A percentile compares a stretch with the other conserved stretches of the same genome.
phyloP scores from a whole-genome alignment of 2,329 filamentous ascomycete genomes.

The Epichloe gansuensis region DNA sequence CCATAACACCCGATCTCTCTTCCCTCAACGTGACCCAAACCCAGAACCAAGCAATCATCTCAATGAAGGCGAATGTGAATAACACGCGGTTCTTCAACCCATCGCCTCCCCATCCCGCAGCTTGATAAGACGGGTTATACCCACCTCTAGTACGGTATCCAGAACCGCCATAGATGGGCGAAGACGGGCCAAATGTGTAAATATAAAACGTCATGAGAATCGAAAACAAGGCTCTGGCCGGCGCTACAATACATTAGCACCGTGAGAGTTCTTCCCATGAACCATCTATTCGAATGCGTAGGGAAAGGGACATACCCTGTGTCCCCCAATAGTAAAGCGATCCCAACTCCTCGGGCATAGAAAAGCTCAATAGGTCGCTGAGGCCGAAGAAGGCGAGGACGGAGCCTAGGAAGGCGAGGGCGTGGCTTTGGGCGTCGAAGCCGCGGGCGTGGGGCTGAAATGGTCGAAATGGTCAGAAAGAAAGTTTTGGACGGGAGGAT shows the following conservation, averaged over 20 bases:
- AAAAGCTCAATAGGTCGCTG: slow-evolving; percentile 52
- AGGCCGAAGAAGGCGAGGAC: slow-evolving; percentile 49
- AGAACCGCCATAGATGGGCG: slow-evolving; percentile 30
- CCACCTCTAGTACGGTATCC: slow-evolving; percentile 13
- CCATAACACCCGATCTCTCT: slow-evolving; percentile 36
- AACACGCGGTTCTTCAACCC: slow-evolving; percentile 71
- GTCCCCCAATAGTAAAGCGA: slow-evolving; percentile 51
- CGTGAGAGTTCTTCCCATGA: no score
- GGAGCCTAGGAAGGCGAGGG: slow-evolving; percentile 60
- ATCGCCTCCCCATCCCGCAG: slow-evolving; percentile 41
- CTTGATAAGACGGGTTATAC: slow-evolving; percentile 20
- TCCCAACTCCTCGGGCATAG: slow-evolving; percentile 53
- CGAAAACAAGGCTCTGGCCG: slow-evolving; percentile 51
- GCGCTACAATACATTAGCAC: slow-evolving; percentile 27
- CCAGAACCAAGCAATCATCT: slow-evolving; percentile 83
- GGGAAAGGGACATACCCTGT: slow-evolving; percentile 43
- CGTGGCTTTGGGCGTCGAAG: slow-evolving; percentile 56
- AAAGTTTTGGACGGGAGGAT: background rate
- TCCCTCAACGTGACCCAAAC: slow-evolving; percentile 58
- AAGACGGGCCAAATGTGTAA: slow-evolving; percentile 44
- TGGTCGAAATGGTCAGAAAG: background rate
- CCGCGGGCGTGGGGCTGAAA: slow-evolving; percentile 48
- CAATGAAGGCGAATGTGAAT: slow-evolving; percentile 74
- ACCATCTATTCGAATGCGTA: no score
- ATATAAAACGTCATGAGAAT: slow-evolving; percentile 50